Evolutionary conservation across 768 basidiomycete genomes (phyloP).

Genomic region (Cyclocybe cylindracea): DNA sequence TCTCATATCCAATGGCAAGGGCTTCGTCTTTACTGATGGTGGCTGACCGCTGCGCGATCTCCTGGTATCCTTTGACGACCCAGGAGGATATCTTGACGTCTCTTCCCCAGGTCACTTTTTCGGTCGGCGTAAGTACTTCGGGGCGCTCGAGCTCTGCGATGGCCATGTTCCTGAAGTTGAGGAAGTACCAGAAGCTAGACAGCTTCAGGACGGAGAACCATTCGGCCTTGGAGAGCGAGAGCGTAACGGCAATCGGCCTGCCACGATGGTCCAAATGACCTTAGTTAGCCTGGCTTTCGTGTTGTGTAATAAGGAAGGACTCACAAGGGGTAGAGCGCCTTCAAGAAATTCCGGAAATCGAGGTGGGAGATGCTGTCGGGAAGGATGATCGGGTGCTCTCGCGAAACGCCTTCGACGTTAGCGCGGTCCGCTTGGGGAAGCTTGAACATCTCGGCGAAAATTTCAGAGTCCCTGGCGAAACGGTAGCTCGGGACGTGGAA

Average conservation of each 20-base stretch:
- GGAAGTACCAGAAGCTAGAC: constrained; percentile 38
- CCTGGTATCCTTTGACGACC: constrained; percentile 28
- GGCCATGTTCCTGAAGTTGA: constrained; percentile 27
- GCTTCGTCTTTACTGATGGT: constrained; percentile 27
- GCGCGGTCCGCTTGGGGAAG: not conserved
- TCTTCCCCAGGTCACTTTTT: constrained; percentile 32
- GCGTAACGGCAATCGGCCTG: not conserved
- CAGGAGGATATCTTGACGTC: constrained; percentile 32
- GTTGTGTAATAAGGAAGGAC: not conserved
- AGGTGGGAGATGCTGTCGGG: not conserved
- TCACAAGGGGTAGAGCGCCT: constrained; percentile 13
- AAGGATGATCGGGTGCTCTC: constrained; percentile 6
- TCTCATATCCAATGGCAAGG: constrained; percentile 21
- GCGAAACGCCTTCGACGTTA: not conserved
- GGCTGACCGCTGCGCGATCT: constrained; percentile 21
- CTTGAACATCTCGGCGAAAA: constrained; percentile 9
- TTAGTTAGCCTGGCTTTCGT: not conserved
- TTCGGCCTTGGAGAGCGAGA: constrained; percentile 18
- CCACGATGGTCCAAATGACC: not conserved
- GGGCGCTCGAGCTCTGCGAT: constrained; percentile 23
- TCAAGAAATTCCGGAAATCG: constrained; percentile 13
- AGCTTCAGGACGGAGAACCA: constrained; percentile 43
- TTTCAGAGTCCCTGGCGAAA: constrained; percentile 7
- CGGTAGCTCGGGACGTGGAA: constrained; percentile 9
- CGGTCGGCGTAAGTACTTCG: constrained; percentile 16